A percentile compares a stretch with the other conserved stretches of the same genome.
phyloP scores from a whole-genome alignment of 1,139 yeast species.

The Pichia sp. region DNA sequence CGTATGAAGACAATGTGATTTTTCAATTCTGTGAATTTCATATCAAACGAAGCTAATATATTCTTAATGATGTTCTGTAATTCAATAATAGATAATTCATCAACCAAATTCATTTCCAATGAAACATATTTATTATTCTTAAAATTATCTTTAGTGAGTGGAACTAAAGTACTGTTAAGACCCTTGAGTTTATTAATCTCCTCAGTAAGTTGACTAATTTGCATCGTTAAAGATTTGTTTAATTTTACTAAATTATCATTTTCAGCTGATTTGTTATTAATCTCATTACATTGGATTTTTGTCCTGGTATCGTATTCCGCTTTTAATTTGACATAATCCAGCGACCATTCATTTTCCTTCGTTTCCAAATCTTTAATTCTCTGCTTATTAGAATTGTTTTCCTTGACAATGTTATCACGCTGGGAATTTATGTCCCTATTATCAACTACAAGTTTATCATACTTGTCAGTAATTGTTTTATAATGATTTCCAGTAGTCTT shows the following conservation, averaged over 20 bases:
- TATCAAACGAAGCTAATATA: constrained; percentile 11
- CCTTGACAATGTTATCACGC: background rate
- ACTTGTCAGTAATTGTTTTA: background rate
- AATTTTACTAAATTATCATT: background rate
- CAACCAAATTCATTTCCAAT: constrained; percentile 14
- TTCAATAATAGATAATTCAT: constrained; percentile 9
- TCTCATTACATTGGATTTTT: background rate
- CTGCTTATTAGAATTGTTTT: background rate
- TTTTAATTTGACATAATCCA: background rate
- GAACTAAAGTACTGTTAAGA: background rate
- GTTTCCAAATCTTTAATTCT: background rate
- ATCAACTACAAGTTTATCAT: background rate
- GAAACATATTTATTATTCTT: constrained; percentile 1
- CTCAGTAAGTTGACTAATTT: background rate
- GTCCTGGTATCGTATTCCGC: constrained; percentile 1
- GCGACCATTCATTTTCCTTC: background rate
- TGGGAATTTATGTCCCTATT: background rate
- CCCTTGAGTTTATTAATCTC: background rate
- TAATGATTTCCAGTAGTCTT: background rate
- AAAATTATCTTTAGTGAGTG: background rate
- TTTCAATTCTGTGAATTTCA: constrained; percentile 9
- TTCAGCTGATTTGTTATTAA: background rate
- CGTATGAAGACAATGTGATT: constrained; percentile 12
- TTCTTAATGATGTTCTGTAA: constrained; percentile 17
- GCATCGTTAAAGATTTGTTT: background rate